phyloP scores from a whole-genome alignment of 164 flowering plant genomes.

The Dillenia suffruticosa region DNA sequence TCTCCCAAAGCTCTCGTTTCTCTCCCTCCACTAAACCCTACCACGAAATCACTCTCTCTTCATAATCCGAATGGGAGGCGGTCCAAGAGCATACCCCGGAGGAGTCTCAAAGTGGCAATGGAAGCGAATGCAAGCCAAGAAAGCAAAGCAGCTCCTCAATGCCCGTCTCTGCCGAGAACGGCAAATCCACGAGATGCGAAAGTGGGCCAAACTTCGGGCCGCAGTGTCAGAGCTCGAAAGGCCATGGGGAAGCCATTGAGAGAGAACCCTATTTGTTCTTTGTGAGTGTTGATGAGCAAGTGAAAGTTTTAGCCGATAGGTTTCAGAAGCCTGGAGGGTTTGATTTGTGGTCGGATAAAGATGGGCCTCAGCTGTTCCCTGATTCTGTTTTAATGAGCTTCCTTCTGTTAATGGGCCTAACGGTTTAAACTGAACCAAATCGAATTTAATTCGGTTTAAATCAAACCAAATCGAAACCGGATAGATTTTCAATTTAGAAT shows the following conservation, averaged over 20 bases:
- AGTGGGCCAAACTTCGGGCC: slow-evolving; percentile 77
- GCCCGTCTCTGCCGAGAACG: slow-evolving; percentile 80
- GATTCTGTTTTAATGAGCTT: slow-evolving; percentile 35
- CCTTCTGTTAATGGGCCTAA: slow-evolving; percentile 61
- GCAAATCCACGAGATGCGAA: slow-evolving; percentile 89
- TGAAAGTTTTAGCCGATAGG: slow-evolving; percentile 79
- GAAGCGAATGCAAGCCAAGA: slow-evolving; percentile 90
- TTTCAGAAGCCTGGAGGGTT: slow-evolving; percentile 82
- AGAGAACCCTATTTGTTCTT: slow-evolving; percentile 65
- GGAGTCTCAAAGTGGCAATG: slow-evolving; percentile 93
- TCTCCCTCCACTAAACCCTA: slow-evolving; percentile 9
- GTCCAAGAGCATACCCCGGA: slow-evolving; percentile 85
- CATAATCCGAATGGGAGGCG: slow-evolving; percentile 79
- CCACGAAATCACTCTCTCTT: too few relatives aligned
- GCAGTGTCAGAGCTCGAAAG: slow-evolving; percentile 85
- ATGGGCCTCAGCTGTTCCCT: slow-evolving; percentile 75
- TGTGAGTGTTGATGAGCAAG: slow-evolving; percentile 72
- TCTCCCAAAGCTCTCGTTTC: slow-evolving; percentile 2
- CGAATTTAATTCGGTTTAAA: too few relatives aligned
- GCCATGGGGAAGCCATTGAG: slow-evolving; percentile 79
- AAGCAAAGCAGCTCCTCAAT: slow-evolving; percentile 77
- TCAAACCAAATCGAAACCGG: too few relatives aligned
- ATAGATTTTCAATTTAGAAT: too few relatives aligned
- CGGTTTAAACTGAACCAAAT: too few relatives aligned
- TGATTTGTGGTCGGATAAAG: slow-evolving; percentile 79